Evolutionary conservation across 441 rosid species (phyloP).

Genomic region (Macaranga tanarius): DNA sequence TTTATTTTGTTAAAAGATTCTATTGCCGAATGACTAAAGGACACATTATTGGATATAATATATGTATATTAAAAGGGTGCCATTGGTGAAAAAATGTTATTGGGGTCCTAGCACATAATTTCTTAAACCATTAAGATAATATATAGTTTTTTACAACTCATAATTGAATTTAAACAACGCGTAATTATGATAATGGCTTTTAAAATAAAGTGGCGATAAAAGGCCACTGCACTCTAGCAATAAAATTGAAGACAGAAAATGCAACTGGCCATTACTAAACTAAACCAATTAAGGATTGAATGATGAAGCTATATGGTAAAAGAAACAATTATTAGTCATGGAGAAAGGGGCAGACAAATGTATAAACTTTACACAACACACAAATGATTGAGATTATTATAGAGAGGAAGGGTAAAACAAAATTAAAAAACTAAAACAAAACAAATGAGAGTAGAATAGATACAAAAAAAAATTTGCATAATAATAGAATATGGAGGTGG

Average conservation of each 20-base stretch:
- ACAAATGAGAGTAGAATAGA: background rate
- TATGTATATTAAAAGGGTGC: no score
- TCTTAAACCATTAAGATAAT: background rate
- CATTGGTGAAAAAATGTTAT: no score
- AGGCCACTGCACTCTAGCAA: background rate
- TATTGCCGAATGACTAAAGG: no score
- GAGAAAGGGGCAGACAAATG: constrained; percentile 5
- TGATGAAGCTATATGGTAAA: background rate
- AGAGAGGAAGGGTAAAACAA: background rate
- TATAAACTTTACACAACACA: constrained; percentile 27
- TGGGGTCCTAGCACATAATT: background rate
- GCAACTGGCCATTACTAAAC: background rate
- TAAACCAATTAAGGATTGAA: background rate
- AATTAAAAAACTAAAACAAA: background rate
- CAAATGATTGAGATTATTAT: constrained; percentile 38
- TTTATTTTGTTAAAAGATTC: no score
- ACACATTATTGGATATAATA: no score
- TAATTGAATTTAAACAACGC: constrained; percentile 14
- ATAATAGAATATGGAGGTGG: background rate
- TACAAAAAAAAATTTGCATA: background rate
- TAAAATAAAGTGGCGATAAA: background rate
- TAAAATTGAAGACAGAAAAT: background rate
- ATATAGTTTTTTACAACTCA: background rate
- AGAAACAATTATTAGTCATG: background rate
- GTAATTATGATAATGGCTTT: constrained; percentile 2